These are phyloP conservation scores for Phycomyces blakesleeanus DNA, from an alignment of 192 early-diverging fungal species.

Conservation along the genomic window DNA sequence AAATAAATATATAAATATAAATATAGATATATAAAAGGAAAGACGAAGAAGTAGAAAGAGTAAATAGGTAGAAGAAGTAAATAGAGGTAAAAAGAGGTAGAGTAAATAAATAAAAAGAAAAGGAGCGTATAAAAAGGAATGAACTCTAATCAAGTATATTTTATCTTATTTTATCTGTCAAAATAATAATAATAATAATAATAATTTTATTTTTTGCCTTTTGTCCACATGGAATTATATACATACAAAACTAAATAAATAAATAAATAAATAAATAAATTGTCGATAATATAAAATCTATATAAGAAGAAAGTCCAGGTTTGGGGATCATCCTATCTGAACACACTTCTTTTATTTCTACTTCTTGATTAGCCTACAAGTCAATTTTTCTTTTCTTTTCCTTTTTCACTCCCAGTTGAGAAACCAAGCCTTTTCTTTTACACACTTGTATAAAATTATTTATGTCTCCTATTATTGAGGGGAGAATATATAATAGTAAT, in stretches of 20 bases:
- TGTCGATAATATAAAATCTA: not conserved
- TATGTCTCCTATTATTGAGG: not conserved
- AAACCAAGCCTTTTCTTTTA: not conserved
- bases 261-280: not conserved
- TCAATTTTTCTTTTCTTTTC: not conserved
- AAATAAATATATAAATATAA: too few species aligned
- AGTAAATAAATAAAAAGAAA: not conserved
- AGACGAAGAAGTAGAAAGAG: too few species aligned
- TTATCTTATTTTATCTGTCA: too few species aligned
- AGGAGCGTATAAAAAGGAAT: not conserved
- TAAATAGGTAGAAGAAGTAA: too few species aligned
- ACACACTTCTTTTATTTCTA: too few species aligned
- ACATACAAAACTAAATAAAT: not conserved
- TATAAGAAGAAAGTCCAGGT: too few species aligned
- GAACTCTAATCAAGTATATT: too few species aligned
- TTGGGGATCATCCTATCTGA: too few species aligned
- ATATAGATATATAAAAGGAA: too few species aligned
- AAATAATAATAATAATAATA: too few species aligned
- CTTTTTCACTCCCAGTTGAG: not conserved
- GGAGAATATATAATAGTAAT: constrained; percentile 1
- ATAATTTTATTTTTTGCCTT: too few species aligned
- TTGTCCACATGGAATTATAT: not conserved
- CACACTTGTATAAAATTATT: constrained; percentile 1
- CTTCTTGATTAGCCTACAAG: not conserved
- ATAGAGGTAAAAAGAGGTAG: too few species aligned